A percentile compares a stretch with the other conserved stretches of the same genome.
Conservation (phyloP, 306 rosid species). For the Vigna mungo region DNA sequence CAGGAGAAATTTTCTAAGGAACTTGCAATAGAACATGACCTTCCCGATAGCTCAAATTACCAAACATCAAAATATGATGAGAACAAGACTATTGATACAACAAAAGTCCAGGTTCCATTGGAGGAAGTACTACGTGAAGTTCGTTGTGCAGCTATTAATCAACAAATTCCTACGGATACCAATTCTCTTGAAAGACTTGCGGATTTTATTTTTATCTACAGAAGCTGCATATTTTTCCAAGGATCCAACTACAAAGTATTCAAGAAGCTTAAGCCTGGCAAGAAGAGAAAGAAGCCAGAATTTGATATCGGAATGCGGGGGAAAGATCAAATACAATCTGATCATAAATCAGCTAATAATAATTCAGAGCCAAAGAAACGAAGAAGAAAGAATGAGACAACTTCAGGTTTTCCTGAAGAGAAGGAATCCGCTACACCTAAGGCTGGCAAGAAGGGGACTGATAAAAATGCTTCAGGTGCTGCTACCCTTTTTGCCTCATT, state of each 20-base stretch:
- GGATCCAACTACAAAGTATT: conserved; percentile 55
- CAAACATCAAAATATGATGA: conserved; percentile 43
- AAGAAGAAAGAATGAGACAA: conserved; percentile 38
- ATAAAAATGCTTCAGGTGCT: conserved; percentile 39
- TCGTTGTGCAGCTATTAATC: conserved; percentile 54
- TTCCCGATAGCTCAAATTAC: conserved; percentile 37
- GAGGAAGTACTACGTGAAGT: conserved; percentile 52
- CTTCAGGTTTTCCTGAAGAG: conserved; percentile 27
- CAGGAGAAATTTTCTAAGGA: conserved; percentile 42
- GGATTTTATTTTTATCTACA: conserved; percentile 53
- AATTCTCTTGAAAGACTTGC: conserved; percentile 45
- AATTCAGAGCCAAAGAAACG: conserved; percentile 44
- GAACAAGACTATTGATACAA: conserved; percentile 47
- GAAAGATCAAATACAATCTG: conserved; percentile 42
- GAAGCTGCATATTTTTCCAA: conserved; percentile 56
- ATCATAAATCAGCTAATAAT: conserved; percentile 27
- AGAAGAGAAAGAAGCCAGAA: conserved; percentile 60
- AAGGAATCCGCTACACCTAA: conserved; percentile 41
- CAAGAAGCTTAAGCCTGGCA: conserved; percentile 50
- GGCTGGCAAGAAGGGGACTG: conserved; percentile 40
- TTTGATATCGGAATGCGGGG: conserved; percentile 44
- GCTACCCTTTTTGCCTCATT: conserved; percentile 57
- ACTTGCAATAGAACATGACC: conserved; percentile 34
- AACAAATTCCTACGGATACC: conserved; percentile 26
- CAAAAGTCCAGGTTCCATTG: conserved; percentile 49